Evolutionary conservation across 495 filamentous ascomycete genomes (phyloP), one percentile per base, ranked within the genome.

Genomic region (Ascobolus immersus): DNA sequence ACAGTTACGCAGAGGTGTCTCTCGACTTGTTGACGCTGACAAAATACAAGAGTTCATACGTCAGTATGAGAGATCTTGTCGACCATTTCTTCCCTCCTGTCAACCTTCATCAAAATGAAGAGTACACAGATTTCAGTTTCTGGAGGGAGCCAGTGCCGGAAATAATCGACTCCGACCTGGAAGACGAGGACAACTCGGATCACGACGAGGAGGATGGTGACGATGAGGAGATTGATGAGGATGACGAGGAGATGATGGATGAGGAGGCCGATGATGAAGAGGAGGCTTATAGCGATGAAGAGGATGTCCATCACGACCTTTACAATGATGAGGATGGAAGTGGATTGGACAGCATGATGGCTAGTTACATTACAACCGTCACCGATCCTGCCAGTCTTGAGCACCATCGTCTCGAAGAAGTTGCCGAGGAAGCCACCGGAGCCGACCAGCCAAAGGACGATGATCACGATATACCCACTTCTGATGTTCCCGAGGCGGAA

Each of bases 61-160:
- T 90, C 34, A 78, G 77, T 34, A 99, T 96, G 78, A 67, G 72
- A 35, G 86, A 93, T 52, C 63, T 94, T 17, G 72, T 96, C 9
- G 84, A 96, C 48, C 86, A 94, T 53, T 92, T 91, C 57, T 94
- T 94, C 52, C 86, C 86, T 10, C 71, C 80, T 11, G 65, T 77
- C 19, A 64, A 71, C 22, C 71, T 73, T 37, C 67, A 69, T 31
- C 77, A 74, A 23, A 78, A 73, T 28, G 79, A 89, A 48, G 73
- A 79, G 24, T 89, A 71, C 44, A 90, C 79, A 2, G 79, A 90
- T 47, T 90, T 89, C 45, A 76, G 66, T 21, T 89, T 78, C 48
- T 90, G 79, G 79, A 57, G 79, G 33, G 74, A 86, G 25, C 59
- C 61, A 5, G 70, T 73, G 8, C 57, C 71, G 15, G 75, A 81